These are phyloP conservation scores for Endothia cerciana DNA, from an alignment of 2,329 filamentous ascomycete species.

Conservation along the genomic window DNA sequence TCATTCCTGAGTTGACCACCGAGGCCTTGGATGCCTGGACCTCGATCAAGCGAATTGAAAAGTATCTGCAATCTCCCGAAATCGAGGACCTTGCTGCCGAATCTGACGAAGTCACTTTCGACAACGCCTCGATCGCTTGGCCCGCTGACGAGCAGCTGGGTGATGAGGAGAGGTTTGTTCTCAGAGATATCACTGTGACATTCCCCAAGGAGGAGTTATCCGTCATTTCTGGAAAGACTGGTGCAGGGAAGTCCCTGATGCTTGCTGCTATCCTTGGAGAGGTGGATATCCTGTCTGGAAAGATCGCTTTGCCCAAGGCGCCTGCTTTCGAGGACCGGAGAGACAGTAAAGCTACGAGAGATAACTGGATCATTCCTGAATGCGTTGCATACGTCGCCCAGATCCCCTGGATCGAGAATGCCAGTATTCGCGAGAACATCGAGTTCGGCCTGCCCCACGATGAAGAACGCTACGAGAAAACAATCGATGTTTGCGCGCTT, in stretches of 20 bases:
- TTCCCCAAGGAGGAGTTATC: constrained; percentile 73
- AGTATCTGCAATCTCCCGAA: constrained; percentile 71
- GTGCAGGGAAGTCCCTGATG: constrained; percentile 77
- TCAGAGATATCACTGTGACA: constrained; percentile 65
- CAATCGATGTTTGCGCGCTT: constrained; percentile 73
- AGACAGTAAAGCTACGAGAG: constrained; percentile 63
- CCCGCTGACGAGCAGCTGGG: constrained; percentile 65
- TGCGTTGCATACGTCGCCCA: constrained; percentile 77
- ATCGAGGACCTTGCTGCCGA: constrained; percentile 57
- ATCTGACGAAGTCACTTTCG: constrained; percentile 65
- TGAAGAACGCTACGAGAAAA: constrained; percentile 69
- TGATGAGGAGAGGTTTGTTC: constrained; percentile 63
- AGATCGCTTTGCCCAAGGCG: constrained; percentile 58
- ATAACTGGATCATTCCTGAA: constrained; percentile 70
- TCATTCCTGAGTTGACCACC: constrained; percentile 74
- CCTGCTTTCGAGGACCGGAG: constrained; percentile 58
- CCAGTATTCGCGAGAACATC: constrained; percentile 77
- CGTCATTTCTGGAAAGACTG: constrained; percentile 77
- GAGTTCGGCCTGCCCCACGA: constrained; percentile 75
- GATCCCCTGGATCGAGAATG: constrained; percentile 86
- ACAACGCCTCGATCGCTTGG: constrained; percentile 74
- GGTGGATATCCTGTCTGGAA: constrained; percentile 68
- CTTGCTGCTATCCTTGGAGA: constrained; percentile 77
- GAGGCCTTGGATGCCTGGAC: constrained; percentile 73
- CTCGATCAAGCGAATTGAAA: constrained; percentile 72